Conservation (phyloP, 495 filamentous ascomycete species). For the Xylaria flabelliformis region DNA sequence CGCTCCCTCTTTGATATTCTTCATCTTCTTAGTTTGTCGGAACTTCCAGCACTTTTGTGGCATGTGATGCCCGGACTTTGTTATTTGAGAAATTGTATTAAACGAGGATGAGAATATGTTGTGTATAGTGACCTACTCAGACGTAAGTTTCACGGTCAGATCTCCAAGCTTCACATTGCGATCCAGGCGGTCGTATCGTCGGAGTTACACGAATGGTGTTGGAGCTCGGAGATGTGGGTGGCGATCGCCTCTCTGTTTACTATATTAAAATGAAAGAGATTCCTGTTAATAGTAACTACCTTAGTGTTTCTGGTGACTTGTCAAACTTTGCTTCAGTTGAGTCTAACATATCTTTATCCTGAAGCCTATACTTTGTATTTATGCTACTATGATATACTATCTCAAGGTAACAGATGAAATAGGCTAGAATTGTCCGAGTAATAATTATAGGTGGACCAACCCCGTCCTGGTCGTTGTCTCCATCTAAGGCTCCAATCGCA, state of each 20-base stretch:
- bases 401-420: not conserved
- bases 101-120: conserved; percentile 1
- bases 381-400: not conserved
- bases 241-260: not conserved
- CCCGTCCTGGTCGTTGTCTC: not conserved
- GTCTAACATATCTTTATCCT: not conserved
- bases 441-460: not conserved
- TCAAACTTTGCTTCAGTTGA: not conserved
- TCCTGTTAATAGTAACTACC: not conserved
- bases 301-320: not conserved
- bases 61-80: not conserved
- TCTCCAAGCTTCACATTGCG: not conserved
- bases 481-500: not conserved
- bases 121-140: not conserved
- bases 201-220: not conserved
- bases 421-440: not conserved
- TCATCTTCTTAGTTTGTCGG: not conserved
- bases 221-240: conserved; percentile 5
- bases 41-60: not conserved
- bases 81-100: not conserved
- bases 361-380: not conserved
- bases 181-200: not conserved
- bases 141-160: not conserved
- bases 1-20: conserved; percentile 30
- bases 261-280: not conserved